Percentiles rank a stretch among this genome's conserved stretches.
Evolutionary conservation across 202 grass and related monocot species (phyloP).

Genomic region (Carex arenaria): DNA sequence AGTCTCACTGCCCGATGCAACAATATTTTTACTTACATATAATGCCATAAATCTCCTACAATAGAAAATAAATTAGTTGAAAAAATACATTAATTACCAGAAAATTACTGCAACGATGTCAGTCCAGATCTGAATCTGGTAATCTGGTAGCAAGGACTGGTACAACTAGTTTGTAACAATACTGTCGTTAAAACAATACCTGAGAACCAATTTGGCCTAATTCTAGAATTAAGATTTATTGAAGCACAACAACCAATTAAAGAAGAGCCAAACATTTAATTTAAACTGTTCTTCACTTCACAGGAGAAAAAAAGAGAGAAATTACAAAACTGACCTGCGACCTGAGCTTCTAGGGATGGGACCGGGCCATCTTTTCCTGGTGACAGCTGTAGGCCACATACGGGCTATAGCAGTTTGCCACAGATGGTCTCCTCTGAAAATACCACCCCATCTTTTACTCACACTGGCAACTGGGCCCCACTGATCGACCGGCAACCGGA

Average conservation of each 20-base stretch:
- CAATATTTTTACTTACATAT: slow-evolving; percentile 60
- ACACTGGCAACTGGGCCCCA: slow-evolving; percentile 81
- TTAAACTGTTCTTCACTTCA: not conserved
- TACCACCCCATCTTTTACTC: slow-evolving; percentile 63
- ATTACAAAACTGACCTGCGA: slow-evolving; percentile 56
- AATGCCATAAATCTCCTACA: slow-evolving; percentile 86
- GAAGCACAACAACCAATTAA: not conserved
- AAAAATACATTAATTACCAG: not conserved
- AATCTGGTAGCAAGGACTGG: not conserved
- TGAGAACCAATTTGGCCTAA: not conserved
- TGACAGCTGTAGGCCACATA: slow-evolving; percentile 61
- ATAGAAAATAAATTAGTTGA: not conserved
- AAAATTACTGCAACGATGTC: not conserved
- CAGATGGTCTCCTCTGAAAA: slow-evolving; percentile 76
- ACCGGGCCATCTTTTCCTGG: slow-evolving; percentile 77
- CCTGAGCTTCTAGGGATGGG: slow-evolving; percentile 88
- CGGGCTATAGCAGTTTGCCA: slow-evolving; percentile 78
- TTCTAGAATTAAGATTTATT: not conserved
- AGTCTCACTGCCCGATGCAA: slow-evolving; percentile 51
- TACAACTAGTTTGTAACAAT: not conserved
- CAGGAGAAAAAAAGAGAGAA: not conserved
- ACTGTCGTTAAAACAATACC: too few species aligned
- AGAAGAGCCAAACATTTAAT: not conserved
- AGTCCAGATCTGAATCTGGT: not conserved
- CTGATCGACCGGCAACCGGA: slow-evolving; percentile 46